Conservation (phyloP, 768 basidiomycete species). For the Calocera viscosa region DNA sequence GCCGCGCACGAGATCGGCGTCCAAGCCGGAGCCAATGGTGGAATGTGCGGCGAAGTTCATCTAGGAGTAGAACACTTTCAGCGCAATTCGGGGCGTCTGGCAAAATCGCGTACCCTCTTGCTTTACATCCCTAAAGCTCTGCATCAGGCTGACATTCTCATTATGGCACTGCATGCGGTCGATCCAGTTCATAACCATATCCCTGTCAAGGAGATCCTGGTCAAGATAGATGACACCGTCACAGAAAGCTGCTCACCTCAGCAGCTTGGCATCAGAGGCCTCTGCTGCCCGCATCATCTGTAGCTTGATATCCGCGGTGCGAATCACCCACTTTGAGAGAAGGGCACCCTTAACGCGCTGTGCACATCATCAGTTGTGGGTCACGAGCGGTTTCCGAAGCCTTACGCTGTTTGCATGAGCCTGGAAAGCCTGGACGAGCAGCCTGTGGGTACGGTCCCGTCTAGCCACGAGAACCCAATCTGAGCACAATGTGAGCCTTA, state of each 20-base stretch:
- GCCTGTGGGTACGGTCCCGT: not conserved
- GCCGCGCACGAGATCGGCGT: conserved; percentile 48
- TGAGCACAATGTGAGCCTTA: not conserved
- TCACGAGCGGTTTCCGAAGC: not conserved
- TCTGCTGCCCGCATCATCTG: conserved; percentile 55
- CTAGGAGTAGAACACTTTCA: conserved; percentile 28
- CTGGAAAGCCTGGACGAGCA: conserved; percentile 8
- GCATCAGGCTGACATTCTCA: conserved; percentile 66
- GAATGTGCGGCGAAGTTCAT: conserved; percentile 54
- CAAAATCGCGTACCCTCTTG: conserved; percentile 45
- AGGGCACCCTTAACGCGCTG: conserved; percentile 29
- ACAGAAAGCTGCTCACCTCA: conserved; percentile 25
- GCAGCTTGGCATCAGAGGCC: conserved; percentile 30
- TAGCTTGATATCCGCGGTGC: conserved; percentile 59
- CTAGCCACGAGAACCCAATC: not conserved
- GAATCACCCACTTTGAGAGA: conserved; percentile 54
- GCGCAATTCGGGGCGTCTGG: not conserved
- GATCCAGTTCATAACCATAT: conserved; percentile 59
- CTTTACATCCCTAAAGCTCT: conserved; percentile 70
- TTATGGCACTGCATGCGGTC: conserved; percentile 45
- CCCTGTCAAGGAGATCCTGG: conserved; percentile 27
- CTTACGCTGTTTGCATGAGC: conserved; percentile 9
- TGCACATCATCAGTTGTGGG: conserved; percentile 23
- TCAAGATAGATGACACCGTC: not conserved
- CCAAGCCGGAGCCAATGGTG: conserved; percentile 54